Conservation (phyloP, 352 stramenopile genomes). For the Phytophthora pinifolia region DNA sequence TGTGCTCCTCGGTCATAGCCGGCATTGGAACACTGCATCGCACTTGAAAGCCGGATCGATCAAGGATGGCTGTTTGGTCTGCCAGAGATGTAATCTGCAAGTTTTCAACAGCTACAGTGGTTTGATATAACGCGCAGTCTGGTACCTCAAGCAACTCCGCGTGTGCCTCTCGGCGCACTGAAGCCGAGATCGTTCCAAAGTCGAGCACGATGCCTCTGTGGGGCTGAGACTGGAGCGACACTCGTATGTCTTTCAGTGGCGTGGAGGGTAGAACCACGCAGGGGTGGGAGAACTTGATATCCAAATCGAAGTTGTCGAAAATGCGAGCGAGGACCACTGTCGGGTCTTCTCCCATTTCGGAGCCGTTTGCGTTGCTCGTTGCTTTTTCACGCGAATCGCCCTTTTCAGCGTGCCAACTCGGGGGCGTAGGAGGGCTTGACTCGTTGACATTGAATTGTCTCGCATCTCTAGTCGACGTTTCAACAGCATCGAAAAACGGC, state of each 20-base stretch:
- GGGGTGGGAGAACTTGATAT: conserved; percentile 46
- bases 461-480: conserved; percentile 30
- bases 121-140: conserved; percentile 12
- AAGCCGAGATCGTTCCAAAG: conserved; percentile 46
- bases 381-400: neutral
- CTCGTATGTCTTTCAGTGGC: conserved; percentile 32
- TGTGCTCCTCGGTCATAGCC: conserved; percentile 4
- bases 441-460: conserved; percentile 24
- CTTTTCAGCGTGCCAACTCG: neutral
- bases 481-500: conserved; percentile 70
- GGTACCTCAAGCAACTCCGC: conserved; percentile 5
- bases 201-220: conserved; percentile 49
- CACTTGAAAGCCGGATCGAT: conserved; percentile 40
- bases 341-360: conserved; percentile 9
- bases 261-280: conserved; percentile 48
- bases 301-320: conserved; percentile 35
- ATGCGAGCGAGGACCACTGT: conserved; percentile 18
- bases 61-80: conserved; percentile 35
- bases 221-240: conserved; percentile 28
- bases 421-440: neutral
- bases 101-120: conserved; percentile 22
- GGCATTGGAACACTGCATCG: conserved; percentile 19
- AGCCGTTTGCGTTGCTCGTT: conserved; percentile 1
- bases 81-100: conserved; percentile 36
- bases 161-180: conserved; percentile 18